Evolutionary conservation across 768 basidiomycete species (phyloP).

Genomic region (Clitopilus hobsonii): DNA sequence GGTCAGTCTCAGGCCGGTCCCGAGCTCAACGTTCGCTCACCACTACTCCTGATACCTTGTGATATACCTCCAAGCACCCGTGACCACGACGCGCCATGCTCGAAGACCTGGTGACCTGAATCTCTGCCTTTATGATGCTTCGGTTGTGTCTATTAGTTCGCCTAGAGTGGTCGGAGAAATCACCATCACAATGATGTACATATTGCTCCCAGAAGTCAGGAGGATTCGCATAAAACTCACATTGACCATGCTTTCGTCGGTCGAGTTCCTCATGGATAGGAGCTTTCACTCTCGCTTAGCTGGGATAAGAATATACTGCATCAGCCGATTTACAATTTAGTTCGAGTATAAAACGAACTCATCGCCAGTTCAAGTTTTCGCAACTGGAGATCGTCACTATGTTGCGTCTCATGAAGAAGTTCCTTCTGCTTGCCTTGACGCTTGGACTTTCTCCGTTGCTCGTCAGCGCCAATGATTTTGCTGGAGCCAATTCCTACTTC

Average conservation of each 20-base stretch:
- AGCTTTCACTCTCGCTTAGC: neutral
- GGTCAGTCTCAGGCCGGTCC: too few species aligned
- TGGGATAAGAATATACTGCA: too few species aligned
- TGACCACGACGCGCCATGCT: too few species aligned
- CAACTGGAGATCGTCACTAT: neutral
- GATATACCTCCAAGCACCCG: too few species aligned
- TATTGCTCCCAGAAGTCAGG: too few species aligned
- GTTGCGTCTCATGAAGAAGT: neutral
- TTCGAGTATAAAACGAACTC: neutral
- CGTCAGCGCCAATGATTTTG: constrained; percentile 20
- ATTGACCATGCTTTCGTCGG: neutral
- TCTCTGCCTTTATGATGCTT: too few species aligned
- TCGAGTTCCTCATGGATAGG: neutral
- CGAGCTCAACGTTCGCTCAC: too few species aligned
- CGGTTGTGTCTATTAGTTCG: too few species aligned
- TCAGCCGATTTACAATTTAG: neutral
- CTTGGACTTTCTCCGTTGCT: constrained; percentile 5
- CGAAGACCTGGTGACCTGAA: too few species aligned
- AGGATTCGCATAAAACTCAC: neutral
- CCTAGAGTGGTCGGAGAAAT: too few species aligned
- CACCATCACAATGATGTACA: too few species aligned
- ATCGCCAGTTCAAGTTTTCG: neutral
- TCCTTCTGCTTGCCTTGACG: constrained; percentile 4
- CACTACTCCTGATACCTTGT: too few species aligned
- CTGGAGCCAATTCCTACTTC: constrained; percentile 22